Base-by-base conservation (phyloP, 2,329 filamentous ascomycete species). In the Chaetoscypha palmicola region DNA sequence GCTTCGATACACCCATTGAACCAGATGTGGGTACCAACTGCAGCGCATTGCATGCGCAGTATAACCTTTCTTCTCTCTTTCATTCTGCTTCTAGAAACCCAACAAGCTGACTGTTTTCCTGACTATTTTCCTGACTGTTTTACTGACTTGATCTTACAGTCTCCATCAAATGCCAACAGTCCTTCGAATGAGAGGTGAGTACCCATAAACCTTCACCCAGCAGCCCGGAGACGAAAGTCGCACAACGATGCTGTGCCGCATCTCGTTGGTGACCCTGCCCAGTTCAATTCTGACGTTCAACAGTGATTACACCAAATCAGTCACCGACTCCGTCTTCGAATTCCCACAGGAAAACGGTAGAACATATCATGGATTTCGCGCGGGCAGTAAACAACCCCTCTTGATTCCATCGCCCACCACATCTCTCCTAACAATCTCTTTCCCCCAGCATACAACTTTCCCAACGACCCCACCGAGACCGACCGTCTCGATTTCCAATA, bases 401-500 rank as follows among this genome's bases (percentile, higher is more conserved):
- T 24, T 5, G 16, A 16, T 22, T 23, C 33, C 26, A 28, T 24
- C 31, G 16, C 32, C n/a, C 10, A 17, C 14, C 14, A 12, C 22
- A 31, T 19, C 2, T 30, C 23, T 31, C 9, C 35, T 43, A 5
- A 41, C 44, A 32, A 24, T 10, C 2, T 2, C 12, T n/a, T 28
- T 10, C 28, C 22, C 21, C 12, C 32, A 57, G 56, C 51, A 26
- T 61, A 60, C 36, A 47, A 46, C 26, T 60, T 58, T 46, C 70
- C 71, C n/a, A 73, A 73, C 52, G 71, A 74, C 53, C 63, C 69
- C 42, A 61, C 63, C 48, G 72, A 75, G 54, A 56, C 66, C n/a
- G 69, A 72, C 46, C 67, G 72, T 12, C 62, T 73, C 26, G 69
- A 74, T 41, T 58, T 68, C 51, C 70, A 73, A 51, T 67, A 72